Conservation (phyloP, 306 rosid species). For the Crotalaria pallida region DNA sequence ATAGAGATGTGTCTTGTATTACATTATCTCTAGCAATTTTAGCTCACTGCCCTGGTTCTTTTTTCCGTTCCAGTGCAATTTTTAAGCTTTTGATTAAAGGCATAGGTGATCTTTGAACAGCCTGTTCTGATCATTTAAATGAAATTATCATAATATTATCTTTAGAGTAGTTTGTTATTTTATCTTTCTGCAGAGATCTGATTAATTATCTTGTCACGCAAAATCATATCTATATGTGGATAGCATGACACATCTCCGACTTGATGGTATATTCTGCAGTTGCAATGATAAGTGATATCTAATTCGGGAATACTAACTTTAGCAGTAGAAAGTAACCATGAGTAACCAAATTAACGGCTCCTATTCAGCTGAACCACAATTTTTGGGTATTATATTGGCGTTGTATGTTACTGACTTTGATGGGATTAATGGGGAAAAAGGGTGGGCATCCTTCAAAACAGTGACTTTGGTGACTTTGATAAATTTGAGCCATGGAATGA, state of each 20-base stretch:
- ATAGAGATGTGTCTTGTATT: conserved; percentile 14
- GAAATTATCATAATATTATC: conserved; percentile 9
- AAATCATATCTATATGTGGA: background rate
- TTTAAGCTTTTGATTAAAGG: conserved; percentile 22
- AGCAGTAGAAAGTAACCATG: background rate
- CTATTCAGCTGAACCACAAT: background rate
- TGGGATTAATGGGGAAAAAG: too few species aligned
- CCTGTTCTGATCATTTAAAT: background rate
- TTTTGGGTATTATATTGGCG: background rate
- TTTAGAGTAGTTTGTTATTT: background rate
- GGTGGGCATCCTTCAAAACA: too few species aligned
- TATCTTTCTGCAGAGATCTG: background rate
- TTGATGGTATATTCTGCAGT: background rate
- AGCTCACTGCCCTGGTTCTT: conserved; percentile 28
- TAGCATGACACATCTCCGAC: background rate
- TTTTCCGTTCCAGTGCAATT: conserved; percentile 27
- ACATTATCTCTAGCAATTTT: conserved; percentile 20
- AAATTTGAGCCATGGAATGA: too few species aligned
- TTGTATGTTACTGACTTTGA: too few species aligned
- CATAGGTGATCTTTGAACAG: background rate
- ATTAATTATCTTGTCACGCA: background rate
- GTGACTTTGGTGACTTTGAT: too few species aligned
- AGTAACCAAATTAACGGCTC: background rate
- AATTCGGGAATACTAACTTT: background rate
- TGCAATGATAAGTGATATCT: conserved; percentile 7